Percentiles rank a stretch among this genome's conserved stretches.
These are phyloP conservation scores for Microsporum canis DNA, from an alignment of 2,329 filamentous ascomycete species.

Conservation along the genomic window DNA sequence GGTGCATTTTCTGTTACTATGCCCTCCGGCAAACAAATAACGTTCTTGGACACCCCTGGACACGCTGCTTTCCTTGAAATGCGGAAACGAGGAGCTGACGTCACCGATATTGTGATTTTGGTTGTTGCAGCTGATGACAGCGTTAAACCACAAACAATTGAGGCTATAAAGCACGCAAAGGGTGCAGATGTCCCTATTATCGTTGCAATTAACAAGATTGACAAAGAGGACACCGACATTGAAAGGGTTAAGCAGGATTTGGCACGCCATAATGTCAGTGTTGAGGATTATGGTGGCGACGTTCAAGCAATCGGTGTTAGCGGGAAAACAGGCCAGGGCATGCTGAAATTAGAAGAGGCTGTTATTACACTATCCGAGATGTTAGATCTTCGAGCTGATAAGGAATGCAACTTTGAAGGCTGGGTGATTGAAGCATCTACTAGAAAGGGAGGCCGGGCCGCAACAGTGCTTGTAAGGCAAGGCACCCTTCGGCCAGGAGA, in stretches of 20 bases:
- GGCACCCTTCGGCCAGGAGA: conserved; percentile 75
- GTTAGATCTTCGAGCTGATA: conserved; percentile 75
- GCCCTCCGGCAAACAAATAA: conserved; percentile 77
- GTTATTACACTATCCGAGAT: conserved; percentile 78
- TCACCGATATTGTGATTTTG: conserved; percentile 91
- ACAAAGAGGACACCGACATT: conserved; percentile 70
- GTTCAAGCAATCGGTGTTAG: conserved; percentile 85
- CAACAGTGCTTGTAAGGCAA: conserved; percentile 77
- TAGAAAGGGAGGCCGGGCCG: conserved; percentile 71
- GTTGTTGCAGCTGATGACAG: conserved; percentile 96
- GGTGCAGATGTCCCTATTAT: conserved; percentile 85
- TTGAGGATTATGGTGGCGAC: conserved; percentile 92
- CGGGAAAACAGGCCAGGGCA: conserved; percentile 86
- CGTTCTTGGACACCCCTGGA: conserved; percentile 91
- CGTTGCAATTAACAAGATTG: conserved; percentile 94
- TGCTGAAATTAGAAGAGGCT: conserved; percentile 84
- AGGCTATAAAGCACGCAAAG: conserved; percentile 88
- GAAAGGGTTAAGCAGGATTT: conserved; percentile 84
- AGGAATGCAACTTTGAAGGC: conserved; percentile 67
- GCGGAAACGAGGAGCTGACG: conserved; percentile 87
- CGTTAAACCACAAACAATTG: conserved; percentile 92
- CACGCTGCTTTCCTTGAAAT: conserved; percentile 93
- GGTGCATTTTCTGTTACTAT: conserved; percentile 90
- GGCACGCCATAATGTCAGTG: conserved; percentile 67
- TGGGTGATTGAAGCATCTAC: conserved; percentile 90